phyloP scores from a whole-genome alignment of 2,329 filamentous ascomycete species.

The Didymellaceae sp. region DNA sequence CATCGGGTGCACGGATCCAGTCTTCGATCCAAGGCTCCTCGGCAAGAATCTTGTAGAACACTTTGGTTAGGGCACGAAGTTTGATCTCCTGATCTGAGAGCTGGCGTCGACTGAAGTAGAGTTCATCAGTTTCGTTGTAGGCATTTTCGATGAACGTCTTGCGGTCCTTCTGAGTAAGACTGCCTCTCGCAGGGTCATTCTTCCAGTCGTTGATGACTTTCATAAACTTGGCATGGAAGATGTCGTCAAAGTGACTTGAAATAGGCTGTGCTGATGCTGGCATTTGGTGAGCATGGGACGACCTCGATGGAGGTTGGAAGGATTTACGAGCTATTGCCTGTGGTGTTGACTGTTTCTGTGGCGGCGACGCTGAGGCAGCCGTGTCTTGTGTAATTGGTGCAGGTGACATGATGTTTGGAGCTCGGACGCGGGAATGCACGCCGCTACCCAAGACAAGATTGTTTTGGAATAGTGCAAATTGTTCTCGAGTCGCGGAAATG shows the following conservation, averaged over 20 bases:
- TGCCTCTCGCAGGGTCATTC: slow-evolving; percentile 35
- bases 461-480: slow-evolving; percentile 11
- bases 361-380: slow-evolving; percentile 29
- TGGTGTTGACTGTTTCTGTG: slow-evolving; percentile 24
- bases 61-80: slow-evolving; percentile 46
- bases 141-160: slow-evolving; percentile 44
- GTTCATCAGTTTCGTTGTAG: slow-evolving; percentile 38
- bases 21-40: slow-evolving; percentile 49
- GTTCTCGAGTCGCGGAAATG: slow-evolving; percentile 9
- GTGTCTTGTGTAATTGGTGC: slow-evolving; percentile 35
- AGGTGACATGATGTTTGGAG: slow-evolving; percentile 42
- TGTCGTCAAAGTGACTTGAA: slow-evolving; percentile 42
- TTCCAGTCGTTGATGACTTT: slow-evolving; percentile 42
- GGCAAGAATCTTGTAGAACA: slow-evolving; percentile 48
- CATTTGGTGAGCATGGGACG: slow-evolving; percentile 7
- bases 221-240: slow-evolving; percentile 45
- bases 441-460: slow-evolving; percentile 29
- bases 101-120: slow-evolving; percentile 37
- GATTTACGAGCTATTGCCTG: slow-evolving; percentile 16
- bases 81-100: slow-evolving; percentile 43
- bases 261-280: slow-evolving; percentile 23
- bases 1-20: slow-evolving; percentile 47
- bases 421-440: slow-evolving; percentile 32
- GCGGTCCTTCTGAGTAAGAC: slow-evolving; percentile 41
- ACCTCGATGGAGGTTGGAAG: neutral